Evolutionary conservation across 306 rosid genomes (phyloP).

Genomic region (Purshia tridentata): DNA sequence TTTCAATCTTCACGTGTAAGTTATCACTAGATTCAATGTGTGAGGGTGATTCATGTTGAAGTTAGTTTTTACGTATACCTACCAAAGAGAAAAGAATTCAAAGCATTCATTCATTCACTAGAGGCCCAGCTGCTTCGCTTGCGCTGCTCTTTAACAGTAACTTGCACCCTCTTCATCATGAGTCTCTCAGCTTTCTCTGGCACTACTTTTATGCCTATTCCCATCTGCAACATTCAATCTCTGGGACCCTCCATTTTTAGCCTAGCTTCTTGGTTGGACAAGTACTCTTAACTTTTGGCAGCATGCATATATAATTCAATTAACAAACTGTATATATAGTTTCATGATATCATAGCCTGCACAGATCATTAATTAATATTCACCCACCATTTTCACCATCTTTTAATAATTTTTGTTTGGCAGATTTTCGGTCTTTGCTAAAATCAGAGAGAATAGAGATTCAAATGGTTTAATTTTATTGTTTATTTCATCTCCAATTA

Average conservation of each 20-base stretch:
- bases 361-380: background rate
- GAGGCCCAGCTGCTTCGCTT: too few relatives aligned
- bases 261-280: background rate
- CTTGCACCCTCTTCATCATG: background rate
- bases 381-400: slow-evolving; percentile 1
- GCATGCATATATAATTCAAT: background rate
- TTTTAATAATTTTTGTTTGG: background rate
- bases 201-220: background rate
- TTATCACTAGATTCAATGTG: background rate
- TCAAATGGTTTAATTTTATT: background rate
- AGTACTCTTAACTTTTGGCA: background rate
- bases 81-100: slow-evolving; percentile 2
- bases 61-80: background rate
- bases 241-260: background rate
- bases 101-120: background rate
- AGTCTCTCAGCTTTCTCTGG: background rate
- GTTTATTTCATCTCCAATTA: too few relatives aligned
- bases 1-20: slow-evolving; percentile 5
- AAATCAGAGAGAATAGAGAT: background rate
- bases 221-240: slow-evolving; percentile 5
- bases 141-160: too few relatives aligned
- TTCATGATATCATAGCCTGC: background rate
- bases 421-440: background rate
- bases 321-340: background rate
- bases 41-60: background rate